A percentile compares a stretch with the other conserved stretches of the same genome.
Conservation (phyloP, 371 early-diverging fungal species). For the Chytridiales sp. region DNA sequence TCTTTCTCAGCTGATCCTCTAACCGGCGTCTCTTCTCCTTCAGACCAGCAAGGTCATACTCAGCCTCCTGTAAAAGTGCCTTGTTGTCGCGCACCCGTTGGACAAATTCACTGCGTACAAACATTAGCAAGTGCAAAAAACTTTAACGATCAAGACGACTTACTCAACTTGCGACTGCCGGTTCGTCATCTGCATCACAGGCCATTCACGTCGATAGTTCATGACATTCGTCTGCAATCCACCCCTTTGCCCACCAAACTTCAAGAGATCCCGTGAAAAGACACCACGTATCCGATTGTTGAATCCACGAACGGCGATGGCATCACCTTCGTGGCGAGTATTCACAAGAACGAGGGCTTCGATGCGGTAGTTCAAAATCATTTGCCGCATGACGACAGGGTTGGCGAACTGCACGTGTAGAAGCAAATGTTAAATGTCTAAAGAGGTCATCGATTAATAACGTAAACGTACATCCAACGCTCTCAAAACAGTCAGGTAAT, state of each 20-base stretch:
- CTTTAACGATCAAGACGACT: too few species aligned
- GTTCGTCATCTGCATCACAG: constrained; percentile 51
- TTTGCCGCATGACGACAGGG: constrained; percentile 71
- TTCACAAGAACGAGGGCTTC: constrained; percentile 78
- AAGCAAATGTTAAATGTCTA: constrained; percentile 11
- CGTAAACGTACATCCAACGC: constrained; percentile 48
- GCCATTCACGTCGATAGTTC: constrained; percentile 33
- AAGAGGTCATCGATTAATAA: background rate
- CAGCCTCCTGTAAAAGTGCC: too few species aligned
- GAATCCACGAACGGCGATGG: constrained; percentile 53
- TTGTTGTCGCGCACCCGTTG: too few species aligned
- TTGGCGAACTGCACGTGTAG: constrained; percentile 52
- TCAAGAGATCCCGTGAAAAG: constrained; percentile 66
- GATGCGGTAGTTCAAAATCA: constrained; percentile 72
- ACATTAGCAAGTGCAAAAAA: too few species aligned
- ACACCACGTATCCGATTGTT: constrained; percentile 55
- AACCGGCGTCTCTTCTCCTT: too few species aligned
- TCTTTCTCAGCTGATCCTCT: background rate
- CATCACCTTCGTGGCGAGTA: constrained; percentile 70
- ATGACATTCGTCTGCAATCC: constrained; percentile 49
- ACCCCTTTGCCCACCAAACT: constrained; percentile 65
- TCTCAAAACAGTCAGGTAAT: constrained; percentile 67
- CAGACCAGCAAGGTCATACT: too few species aligned
- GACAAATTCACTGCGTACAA: too few species aligned
- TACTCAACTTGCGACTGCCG: constrained; percentile 47